Evolutionary conservation across 306 rosid species (phyloP), one percentile per base, ranked within the genome.

Genomic region (Fragaria iinumae): DNA sequence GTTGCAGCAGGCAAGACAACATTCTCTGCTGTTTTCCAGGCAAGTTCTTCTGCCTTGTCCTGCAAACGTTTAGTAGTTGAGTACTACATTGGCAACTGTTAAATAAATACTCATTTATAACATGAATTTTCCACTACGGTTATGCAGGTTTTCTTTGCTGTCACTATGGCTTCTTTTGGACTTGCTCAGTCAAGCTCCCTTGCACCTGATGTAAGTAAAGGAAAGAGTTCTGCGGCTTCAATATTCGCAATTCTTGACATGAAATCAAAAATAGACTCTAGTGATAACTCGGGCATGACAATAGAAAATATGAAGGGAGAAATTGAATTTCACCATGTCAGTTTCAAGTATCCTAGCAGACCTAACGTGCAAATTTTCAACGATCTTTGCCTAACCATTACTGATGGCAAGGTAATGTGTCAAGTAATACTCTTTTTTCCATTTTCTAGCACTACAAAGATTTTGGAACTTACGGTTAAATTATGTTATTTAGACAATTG

Each of bases 291-390:
- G 0, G 95, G 90, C 66, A 83, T 68, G 62, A 82, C 69, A 41
- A 45, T 88, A 43, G 83, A 83, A 69, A 71, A 82, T 34, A 84
- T 92, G 60, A 90, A 82, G 69, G 95, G 97, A 60, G 91, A 88
- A 8, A 81, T 92, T 21, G 88, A 84, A 80, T 79, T 92, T 67
- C 80, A 38, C 32, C 83, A 92, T 57, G 93, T 92, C 39, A 77
- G 83, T 69, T 92, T 92, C 82, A 92, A 83, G 79, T 92, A 92
- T 85, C 93, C 93, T 38, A 83, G 78, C 9, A 87, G 96, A 82
- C 88, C 91, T 38, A 78, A 87, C 10, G 86, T 92, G 64, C 86
- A 67, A 21, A 84, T 92, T 48, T 83, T 92, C 53, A 75, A 71
- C 32, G 90, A 87, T 78, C 88, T 92, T 43, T 85, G 91, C 85